Base-by-base conservation (phyloP, 2,329 filamentous ascomycete genomes). In the Diaporthe ilicicola region DNA sequence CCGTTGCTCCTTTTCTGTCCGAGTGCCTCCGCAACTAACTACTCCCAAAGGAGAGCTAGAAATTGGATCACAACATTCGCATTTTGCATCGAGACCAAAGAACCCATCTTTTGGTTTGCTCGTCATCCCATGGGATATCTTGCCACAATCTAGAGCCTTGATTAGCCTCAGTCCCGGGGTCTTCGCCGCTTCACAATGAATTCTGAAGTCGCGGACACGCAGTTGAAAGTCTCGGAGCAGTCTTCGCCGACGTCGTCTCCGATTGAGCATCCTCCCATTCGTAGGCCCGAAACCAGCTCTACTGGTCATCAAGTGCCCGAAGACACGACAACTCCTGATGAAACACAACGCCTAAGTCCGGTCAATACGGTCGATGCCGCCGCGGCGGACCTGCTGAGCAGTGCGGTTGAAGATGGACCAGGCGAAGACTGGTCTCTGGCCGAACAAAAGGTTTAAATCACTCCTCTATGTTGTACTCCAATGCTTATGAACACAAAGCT, bases 391-490 rank as follows among this genome's bases (percentile, higher is more conserved):
- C 2, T 42, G 8, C 24, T 59, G 37, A 29, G 39, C 22, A 27
- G 4, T 7, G 22, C 37, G 34, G 22, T 42, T 42, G 55, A 59
- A 42, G 55, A 59, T 29, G 37, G 22, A 4, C 15, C 22, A 9
- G 37, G 24, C 9, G 55, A 59, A 29, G 4, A 7, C 17, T 44
- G 4, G 37, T 0, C 1, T 29, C 5, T 0, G 9, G 37, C 22
- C 37, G 0, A 29, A 12, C 2, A 0, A 2, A 42, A 19, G 22
- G 55, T 59, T 59, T 19, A 15, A n/a, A n/a, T 12, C 1, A 29
- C 15, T 1, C 1, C 2, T 59, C 1, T 6, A 19, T 13, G 0
- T 4, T 13, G 2, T 12, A 29, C 3, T 29, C 15, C 15, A 3
- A 12, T n/a, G 22, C 12, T 7, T 17, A 27, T 27, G 7, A 27